phyloP scores from a whole-genome alignment of 352 stramenopile species.

The Saprolegnia diclina region DNA sequence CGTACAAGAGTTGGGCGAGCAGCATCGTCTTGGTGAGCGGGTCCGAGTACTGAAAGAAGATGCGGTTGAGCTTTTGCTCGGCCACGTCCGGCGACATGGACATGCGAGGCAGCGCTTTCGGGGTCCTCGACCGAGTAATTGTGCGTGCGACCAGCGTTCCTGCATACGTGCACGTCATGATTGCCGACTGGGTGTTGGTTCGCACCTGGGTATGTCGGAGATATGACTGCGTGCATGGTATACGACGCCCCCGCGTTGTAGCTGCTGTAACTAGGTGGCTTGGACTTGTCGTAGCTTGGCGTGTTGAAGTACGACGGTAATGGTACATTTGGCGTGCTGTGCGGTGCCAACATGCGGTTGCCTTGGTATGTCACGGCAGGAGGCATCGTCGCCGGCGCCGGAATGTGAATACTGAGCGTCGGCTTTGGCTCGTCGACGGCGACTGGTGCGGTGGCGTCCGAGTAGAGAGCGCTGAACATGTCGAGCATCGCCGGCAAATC shows the following conservation, averaged over 20 bases:
- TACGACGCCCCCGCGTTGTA: constrained; percentile 29
- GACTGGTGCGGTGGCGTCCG: constrained; percentile 27
- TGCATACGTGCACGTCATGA: too few species aligned
- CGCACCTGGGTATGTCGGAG: constrained; percentile 20
- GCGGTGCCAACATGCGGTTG: constrained; percentile 9
- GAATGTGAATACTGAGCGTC: constrained; percentile 36
- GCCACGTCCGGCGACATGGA: constrained; percentile 70
- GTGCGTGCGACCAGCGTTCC: constrained; percentile 41
- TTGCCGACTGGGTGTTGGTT: constrained; percentile 45
- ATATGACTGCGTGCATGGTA: constrained; percentile 27
- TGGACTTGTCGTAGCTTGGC: not conserved
- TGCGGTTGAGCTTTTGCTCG: constrained; percentile 82
- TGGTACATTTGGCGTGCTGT: constrained; percentile 23
- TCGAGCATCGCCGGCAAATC: constrained; percentile 58
- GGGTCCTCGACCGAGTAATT: constrained; percentile 30
- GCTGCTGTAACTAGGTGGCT: constrained; percentile 29
- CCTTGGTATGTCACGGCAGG: constrained; percentile 15
- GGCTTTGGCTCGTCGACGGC: constrained; percentile 5
- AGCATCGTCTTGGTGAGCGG: constrained; percentile 47
- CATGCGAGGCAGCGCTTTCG: constrained; percentile 22
- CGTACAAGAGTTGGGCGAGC: constrained; percentile 30
- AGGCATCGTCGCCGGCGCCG: constrained; percentile 26
- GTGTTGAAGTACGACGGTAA: constrained; percentile 21
- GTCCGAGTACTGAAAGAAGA: constrained; percentile 78
- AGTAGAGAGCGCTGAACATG: constrained; percentile 67